phyloP scores from a whole-genome alignment of 129 eudicot genomes.

The Flaveria brownii region DNA sequence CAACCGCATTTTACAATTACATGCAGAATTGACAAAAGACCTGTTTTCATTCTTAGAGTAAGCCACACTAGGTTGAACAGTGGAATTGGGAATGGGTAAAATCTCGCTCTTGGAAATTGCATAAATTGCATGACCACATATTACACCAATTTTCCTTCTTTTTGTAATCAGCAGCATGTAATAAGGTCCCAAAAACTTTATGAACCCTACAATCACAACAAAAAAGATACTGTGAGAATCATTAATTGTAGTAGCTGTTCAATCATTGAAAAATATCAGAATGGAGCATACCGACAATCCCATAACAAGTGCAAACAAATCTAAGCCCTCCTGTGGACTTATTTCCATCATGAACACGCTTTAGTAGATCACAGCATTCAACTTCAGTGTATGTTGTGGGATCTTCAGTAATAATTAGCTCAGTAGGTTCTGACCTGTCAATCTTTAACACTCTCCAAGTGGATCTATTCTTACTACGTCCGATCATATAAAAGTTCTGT shows the following conservation, averaged over 20 bases:
- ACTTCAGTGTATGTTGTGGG: slow-evolving; percentile 60
- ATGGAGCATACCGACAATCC: slow-evolving; percentile 78
- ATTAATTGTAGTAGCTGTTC: not conserved
- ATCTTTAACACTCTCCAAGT: slow-evolving; percentile 82
- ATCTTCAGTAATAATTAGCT: slow-evolving; percentile 77
- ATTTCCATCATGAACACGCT: slow-evolving; percentile 81
- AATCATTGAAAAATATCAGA: not conserved
- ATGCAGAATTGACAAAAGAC: slow-evolving; percentile 77
- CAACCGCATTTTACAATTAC: slow-evolving; percentile 51
- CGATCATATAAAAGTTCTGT: slow-evolving; percentile 92
- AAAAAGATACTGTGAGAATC: slow-evolving; percentile 24
- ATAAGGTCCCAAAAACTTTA: slow-evolving; percentile 95
- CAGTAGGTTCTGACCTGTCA: slow-evolving; percentile 73
- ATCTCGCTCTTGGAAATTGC: slow-evolving; percentile 73
- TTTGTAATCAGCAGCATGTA: slow-evolving; percentile 88
- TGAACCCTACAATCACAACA: slow-evolving; percentile 58
- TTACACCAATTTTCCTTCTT: slow-evolving; percentile 85
- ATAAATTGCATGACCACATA: slow-evolving; percentile 89
- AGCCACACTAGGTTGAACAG: slow-evolving; percentile 66
- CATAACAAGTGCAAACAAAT: slow-evolving; percentile 78
- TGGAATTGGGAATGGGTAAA: slow-evolving; percentile 70
- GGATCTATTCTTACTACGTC: slow-evolving; percentile 64
- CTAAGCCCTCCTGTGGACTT: slow-evolving; percentile 83
- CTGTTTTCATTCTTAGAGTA: slow-evolving; percentile 90
- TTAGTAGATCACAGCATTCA: slow-evolving; percentile 70